Conservation (phyloP, 306 rosid genomes). For the Mimosa pudica region DNA sequence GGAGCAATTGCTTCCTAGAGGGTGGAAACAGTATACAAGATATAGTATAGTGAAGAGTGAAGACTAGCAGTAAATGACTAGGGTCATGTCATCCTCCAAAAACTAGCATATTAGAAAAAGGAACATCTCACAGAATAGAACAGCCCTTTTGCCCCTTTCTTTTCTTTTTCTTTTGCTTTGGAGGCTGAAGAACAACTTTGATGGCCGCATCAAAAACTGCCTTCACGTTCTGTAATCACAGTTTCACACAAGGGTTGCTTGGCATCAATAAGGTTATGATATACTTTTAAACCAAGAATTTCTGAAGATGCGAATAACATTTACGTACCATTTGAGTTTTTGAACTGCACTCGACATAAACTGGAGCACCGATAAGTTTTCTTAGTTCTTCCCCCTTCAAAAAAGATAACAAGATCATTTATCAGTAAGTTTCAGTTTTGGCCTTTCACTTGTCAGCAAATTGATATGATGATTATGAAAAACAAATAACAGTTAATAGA, state of each 20-base stretch:
- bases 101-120: slow-evolving; percentile 31
- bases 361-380: slow-evolving; percentile 83
- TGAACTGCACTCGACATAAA: slow-evolving; percentile 92
- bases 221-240: slow-evolving; percentile 76
- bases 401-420: slow-evolving; percentile 28
- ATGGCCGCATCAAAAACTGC: slow-evolving; percentile 95
- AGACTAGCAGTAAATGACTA: slow-evolving; percentile 53
- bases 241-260: slow-evolving; percentile 13
- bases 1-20: slow-evolving; percentile 43
- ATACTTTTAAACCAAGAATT: slow-evolving; percentile 6
- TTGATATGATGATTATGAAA: slow-evolving; percentile 23
- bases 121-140: slow-evolving; percentile 66
- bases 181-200: slow-evolving; percentile 95
- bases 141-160: slow-evolving; percentile 81
- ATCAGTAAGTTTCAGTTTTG: slow-evolving; percentile 15
- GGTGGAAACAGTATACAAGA: slow-evolving; percentile 42
- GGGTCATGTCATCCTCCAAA: slow-evolving; percentile 48
- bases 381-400: slow-evolving; percentile 89
- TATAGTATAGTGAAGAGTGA: slow-evolving; percentile 32
- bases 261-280: slow-evolving; percentile 5
- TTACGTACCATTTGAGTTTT: slow-evolving; percentile 86
- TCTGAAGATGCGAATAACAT: slow-evolving; percentile 31
- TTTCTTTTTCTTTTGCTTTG: slow-evolving; percentile 82
- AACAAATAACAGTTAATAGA: slow-evolving; percentile 15
- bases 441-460: slow-evolving; percentile 17